Evolutionary conservation across 257 asterid genomes (phyloP).

Genomic region (Solanum bukasovii): DNA sequence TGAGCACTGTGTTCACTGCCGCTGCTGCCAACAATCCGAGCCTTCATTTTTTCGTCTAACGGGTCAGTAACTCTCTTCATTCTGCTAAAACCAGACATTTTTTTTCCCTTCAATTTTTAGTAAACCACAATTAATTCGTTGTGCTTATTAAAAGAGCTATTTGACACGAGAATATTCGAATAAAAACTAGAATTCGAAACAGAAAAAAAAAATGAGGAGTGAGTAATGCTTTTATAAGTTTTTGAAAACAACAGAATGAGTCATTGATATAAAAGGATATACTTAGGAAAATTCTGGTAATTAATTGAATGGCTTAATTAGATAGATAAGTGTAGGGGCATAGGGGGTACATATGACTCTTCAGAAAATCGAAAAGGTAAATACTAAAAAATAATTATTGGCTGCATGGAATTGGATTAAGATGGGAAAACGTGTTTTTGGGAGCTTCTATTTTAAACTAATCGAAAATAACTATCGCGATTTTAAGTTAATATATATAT

Average conservation of each 20-base stretch:
- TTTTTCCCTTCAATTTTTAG: slow-evolving; percentile 9
- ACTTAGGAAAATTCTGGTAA: neutral
- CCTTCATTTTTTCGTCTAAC: slow-evolving; percentile 29
- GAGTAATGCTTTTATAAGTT: neutral
- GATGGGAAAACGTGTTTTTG: neutral
- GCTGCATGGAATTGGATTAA: neutral
- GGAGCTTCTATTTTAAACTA: neutral
- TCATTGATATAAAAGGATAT: neutral
- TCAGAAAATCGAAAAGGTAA: neutral
- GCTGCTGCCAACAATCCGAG: slow-evolving; percentile 72
- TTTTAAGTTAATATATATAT: neutral
- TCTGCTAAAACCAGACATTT: slow-evolving; percentile 20
- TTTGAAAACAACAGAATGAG: neutral
- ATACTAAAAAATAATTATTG: neutral
- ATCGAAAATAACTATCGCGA: neutral
- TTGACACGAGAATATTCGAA: neutral
- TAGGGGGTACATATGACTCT: neutral
- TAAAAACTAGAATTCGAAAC: neutral
- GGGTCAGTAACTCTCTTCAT: slow-evolving; percentile 50
- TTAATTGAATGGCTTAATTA: neutral
- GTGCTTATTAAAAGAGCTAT: slow-evolving; percentile 12
- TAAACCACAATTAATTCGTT: neutral
- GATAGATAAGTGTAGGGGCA: neutral
- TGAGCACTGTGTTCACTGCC: slow-evolving; percentile 70
- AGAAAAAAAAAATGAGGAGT: neutral